phyloP scores from a whole-genome alignment of 441 rosid genomes.

The Kokia cookei region DNA sequence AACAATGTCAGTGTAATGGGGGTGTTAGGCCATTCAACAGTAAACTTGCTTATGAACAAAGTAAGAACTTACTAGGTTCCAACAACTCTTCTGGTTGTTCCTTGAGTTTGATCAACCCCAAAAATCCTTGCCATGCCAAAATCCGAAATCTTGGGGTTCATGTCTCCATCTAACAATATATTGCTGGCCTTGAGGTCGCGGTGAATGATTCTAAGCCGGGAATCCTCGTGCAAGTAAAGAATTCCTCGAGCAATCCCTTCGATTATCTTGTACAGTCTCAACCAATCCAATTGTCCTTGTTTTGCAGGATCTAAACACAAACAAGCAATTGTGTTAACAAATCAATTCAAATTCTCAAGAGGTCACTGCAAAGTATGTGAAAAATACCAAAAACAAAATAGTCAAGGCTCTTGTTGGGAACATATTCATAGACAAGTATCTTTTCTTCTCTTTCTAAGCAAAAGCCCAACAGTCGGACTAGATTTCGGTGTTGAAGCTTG shows the following conservation, averaged over 20 bases:
- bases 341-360: background rate
- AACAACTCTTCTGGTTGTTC: background rate
- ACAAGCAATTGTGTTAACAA: background rate
- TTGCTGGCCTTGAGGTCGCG: constrained; percentile 54
- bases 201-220: constrained; percentile 39
- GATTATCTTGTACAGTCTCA: background rate
- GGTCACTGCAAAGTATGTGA: background rate
- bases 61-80: background rate
- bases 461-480: background rate
- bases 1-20: background rate
- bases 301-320: background rate
- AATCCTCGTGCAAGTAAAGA: constrained; percentile 22
- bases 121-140: background rate
- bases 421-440: background rate
- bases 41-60: background rate
- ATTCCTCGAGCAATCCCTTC: background rate
- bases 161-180: constrained; percentile 27
- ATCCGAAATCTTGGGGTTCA: background rate
- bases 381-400: background rate
- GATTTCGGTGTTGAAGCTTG: background rate
- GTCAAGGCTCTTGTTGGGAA: background rate
- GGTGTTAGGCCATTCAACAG: background rate
- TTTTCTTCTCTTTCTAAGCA: background rate
- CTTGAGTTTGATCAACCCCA: background rate
- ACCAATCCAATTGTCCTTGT: background rate